phyloP scores from a whole-genome alignment of 192 early-diverging fungal species.

The Gryganskiella cystojenkinii region DNA sequence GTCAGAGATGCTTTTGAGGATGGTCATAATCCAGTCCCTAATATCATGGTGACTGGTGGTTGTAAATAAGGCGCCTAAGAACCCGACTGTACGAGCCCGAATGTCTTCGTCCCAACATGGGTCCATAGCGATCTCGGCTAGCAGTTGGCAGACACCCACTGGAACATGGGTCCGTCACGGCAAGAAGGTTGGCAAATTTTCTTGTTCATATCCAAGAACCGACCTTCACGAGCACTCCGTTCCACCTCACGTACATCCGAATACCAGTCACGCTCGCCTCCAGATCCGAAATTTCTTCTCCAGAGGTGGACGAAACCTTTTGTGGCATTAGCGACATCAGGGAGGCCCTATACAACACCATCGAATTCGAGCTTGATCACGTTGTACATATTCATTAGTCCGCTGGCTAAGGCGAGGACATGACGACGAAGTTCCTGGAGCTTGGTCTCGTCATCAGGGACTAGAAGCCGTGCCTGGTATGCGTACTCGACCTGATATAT shows the following conservation, averaged over 20 bases:
- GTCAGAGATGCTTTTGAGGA: neutral
- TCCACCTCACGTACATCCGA: neutral
- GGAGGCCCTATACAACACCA: neutral
- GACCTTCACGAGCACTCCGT: neutral
- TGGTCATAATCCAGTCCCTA: neutral
- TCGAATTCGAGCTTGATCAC: neutral
- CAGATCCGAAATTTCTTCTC: neutral
- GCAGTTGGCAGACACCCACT: constrained; percentile 8
- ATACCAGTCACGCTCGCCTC: neutral
- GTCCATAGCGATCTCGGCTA: neutral
- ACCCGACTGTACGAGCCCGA: neutral
- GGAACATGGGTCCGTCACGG: neutral
- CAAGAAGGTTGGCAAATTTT: neutral
- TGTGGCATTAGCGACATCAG: too few species aligned
- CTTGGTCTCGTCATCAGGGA: neutral
- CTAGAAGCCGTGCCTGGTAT: neutral
- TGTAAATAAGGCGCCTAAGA: neutral
- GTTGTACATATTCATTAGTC: neutral
- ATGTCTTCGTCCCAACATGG: neutral
- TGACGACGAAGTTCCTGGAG: neutral
- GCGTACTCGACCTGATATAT: neutral
- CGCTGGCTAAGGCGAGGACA: neutral
- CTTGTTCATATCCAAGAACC: neutral
- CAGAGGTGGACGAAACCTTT: too few species aligned
- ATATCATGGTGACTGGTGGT: neutral